Percentiles rank a stretch among this genome's conserved stretches.
These are phyloP conservation scores for Artemisia annua DNA, from an alignment of 129 eudicot species.

Conservation along the genomic window DNA sequence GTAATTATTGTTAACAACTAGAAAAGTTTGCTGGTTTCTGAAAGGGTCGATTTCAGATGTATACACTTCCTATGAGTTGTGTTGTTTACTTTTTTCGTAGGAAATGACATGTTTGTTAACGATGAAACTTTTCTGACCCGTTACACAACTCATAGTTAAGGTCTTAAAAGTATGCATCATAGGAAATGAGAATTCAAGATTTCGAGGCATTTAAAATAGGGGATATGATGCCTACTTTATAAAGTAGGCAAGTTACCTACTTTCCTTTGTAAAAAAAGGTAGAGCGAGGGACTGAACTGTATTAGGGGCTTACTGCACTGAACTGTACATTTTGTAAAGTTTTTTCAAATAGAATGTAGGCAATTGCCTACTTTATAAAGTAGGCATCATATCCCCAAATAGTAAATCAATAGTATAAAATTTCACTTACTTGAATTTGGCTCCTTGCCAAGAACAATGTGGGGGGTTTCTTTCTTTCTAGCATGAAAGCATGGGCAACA, in stretches of 20 bases:
- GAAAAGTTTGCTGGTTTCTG: neutral
- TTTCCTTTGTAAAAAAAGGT: too few species aligned
- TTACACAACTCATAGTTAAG: neutral
- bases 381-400: too few species aligned
- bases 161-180: neutral
- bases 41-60: neutral
- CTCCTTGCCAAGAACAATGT: conserved; percentile 59
- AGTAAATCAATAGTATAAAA: neutral
- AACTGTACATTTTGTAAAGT: too few species aligned
- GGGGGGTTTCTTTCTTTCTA: conserved; percentile 42
- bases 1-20: neutral
- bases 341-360: too few species aligned
- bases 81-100: too few species aligned
- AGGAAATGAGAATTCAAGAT: neutral
- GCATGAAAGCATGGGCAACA: conserved; percentile 75
- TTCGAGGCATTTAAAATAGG: conserved; percentile 5
- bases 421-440: conserved; percentile 67
- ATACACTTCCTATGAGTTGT: neutral
- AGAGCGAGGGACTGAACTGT: too few species aligned
- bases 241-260: too few species aligned
- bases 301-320: too few species aligned
- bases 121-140: neutral
- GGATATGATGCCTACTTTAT: too few species aligned
- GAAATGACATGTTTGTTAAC: neutral
- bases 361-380: too few species aligned